Evolutionary conservation across 306 rosid genomes (phyloP).

Genomic region (Sphenostylis stenocarpa): DNA sequence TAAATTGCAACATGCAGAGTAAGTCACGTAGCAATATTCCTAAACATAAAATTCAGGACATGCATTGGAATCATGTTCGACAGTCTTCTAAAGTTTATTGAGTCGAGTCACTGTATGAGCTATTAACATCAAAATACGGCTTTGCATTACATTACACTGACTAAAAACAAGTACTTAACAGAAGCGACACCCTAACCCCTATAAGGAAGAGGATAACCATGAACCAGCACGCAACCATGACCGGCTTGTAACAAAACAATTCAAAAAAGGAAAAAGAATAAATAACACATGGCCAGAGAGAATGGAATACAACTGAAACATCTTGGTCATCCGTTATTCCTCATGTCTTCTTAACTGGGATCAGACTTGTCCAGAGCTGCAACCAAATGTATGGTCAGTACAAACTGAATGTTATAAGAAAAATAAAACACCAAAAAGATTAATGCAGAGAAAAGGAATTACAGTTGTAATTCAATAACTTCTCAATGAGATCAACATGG

Average conservation of each 20-base stretch:
- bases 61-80: neutral
- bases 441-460: slow-evolving; percentile 30
- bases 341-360: slow-evolving; percentile 38
- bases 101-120: neutral
- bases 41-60: neutral
- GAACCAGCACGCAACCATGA: neutral
- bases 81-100: neutral
- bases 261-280: neutral
- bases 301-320: slow-evolving; percentile 15
- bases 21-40: neutral
- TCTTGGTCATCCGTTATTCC: slow-evolving; percentile 9
- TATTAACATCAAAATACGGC: neutral
- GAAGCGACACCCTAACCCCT: neutral
- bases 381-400: slow-evolving; percentile 13
- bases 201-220: neutral
- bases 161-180: neutral
- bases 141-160: neutral
- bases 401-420: neutral
- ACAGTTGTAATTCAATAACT: slow-evolving; percentile 93
- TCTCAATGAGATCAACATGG: slow-evolving; percentile 94
- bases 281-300: neutral
- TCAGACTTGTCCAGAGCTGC: slow-evolving; percentile 80
- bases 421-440: neutral
- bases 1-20: neutral
- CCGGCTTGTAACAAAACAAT: slow-evolving; percentile 9